Evolutionary conservation across 441 rosid genomes (phyloP), one percentile per base, ranked within the genome.

Genomic region (Heliophila coronopifolia): DNA sequence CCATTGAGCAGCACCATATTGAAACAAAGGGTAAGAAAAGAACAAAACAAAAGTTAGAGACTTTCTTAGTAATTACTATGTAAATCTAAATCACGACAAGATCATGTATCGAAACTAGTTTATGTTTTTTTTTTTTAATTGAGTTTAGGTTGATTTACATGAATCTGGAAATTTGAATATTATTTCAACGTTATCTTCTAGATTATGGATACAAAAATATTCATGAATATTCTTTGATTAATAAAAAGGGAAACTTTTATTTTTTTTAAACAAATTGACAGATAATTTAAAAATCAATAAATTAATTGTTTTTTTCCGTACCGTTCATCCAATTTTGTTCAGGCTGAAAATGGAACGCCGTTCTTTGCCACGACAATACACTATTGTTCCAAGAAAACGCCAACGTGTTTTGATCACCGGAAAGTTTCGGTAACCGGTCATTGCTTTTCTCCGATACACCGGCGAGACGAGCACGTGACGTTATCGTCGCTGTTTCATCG

Each of bases 241-340:
- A 44, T 4, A 17, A 30, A 50, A 52, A 27, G 59, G 5, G 22
- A 20, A 38, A 25, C 17, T n/a, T 15, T 31, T 41, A 0, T 15
- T 46, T 46, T 10, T 7, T 9, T 1, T 19, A 0, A 7, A 7
- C 17, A 33, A 27, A 56, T 24, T 13, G 54, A 46, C 3, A 46
- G 9, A 26, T 30, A 58, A 44, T 16, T 12, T n/a, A n/a, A 27
- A 49, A 54, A 55, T 2, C 10, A 49, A 57, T 36, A 14, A 42
- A 36, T 27, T 13, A n/a, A 6, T 6, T 7, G 7, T 13, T n/a
- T 41, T 4, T 1, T 5, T 18, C 4, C 50, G 45, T 75, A 87
- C 98, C 98, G 46, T 91, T 91, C 98, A 90, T 90, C 98, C 98
- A 90, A 40, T 90, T 86, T 43, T 76, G 72, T 44, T 77, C 71